Conservation (phyloP, 108 stramenopile species). For the Discostella pseudostelligera region DNA sequence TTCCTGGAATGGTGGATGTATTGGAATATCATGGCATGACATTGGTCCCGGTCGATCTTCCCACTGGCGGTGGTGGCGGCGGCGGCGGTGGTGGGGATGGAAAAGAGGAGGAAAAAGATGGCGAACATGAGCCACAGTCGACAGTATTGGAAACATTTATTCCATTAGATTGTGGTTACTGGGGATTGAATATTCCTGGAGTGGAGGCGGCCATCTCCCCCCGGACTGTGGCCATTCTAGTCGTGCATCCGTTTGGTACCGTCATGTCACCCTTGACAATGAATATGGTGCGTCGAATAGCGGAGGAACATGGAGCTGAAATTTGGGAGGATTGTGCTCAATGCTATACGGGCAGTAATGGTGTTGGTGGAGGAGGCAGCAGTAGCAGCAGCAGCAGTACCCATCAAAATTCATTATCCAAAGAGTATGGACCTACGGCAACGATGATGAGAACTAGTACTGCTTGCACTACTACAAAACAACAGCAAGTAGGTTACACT, state of each 20-base stretch:
- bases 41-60: slow-evolving; percentile 73
- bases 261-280: slow-evolving; percentile 24
- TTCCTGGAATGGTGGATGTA: slow-evolving; percentile 79
- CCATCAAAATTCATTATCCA: slow-evolving; percentile 4
- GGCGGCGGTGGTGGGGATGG: slow-evolving; percentile 1
- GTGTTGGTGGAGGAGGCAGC: no score
- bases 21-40: slow-evolving; percentile 52
- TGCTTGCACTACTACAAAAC: background rate
- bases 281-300: slow-evolving; percentile 49
- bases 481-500: slow-evolving; percentile 17
- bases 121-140: no score
- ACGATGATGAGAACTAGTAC: no score
- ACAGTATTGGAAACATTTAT: background rate
- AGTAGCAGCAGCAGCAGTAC: no score
- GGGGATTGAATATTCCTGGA: slow-evolving; percentile 44
- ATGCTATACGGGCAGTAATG: slow-evolving; percentile 62
- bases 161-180: slow-evolving; percentile 1
- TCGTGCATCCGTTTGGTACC: slow-evolving; percentile 83
- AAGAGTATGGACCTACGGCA: no score
- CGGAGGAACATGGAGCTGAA: slow-evolving; percentile 50
- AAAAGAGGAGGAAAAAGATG: no score
- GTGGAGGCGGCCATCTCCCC: slow-evolving; percentile 53
- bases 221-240: slow-evolving; percentile 75
- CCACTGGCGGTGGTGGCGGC: background rate
- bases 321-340: slow-evolving; percentile 88